phyloP scores from a whole-genome alignment of 331 rosid species.

The Acacia concinna region DNA sequence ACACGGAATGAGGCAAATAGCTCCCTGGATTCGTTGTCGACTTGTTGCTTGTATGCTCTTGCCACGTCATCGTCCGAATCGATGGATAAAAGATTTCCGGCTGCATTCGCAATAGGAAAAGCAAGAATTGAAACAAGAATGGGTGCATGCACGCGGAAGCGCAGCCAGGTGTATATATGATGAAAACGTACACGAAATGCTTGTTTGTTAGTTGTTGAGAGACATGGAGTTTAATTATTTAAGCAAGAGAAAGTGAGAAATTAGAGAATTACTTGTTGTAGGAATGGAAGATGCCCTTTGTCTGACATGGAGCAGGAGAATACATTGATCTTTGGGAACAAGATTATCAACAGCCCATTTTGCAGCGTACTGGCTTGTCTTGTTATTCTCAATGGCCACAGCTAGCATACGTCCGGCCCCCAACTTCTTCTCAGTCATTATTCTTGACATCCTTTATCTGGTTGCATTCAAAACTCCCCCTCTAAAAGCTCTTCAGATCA shows the following conservation, averaged over 20 bases:
- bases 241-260: not conserved
- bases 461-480: not conserved
- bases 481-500: not conserved
- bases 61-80: constrained; percentile 30
- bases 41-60: constrained; percentile 27
- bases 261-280: constrained; percentile 18
- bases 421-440: constrained; percentile 38
- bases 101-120: constrained; percentile 35
- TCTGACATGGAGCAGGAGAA: constrained; percentile 63
- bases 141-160: not conserved
- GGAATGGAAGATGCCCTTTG: constrained; percentile 35
- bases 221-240: too few relatives aligned
- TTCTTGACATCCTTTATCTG: constrained; percentile 40
- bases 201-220: too few relatives aligned
- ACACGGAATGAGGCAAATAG: constrained; percentile 77
- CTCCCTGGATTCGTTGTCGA: constrained; percentile 50
- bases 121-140: not conserved
- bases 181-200: too few relatives aligned
- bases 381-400: constrained; percentile 83
- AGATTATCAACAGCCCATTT: constrained; percentile 86
- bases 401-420: constrained; percentile 62
- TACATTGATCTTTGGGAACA: constrained; percentile 60
- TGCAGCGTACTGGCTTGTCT: constrained; percentile 73
- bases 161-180: not conserved
- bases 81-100: constrained; percentile 4